phyloP scores from a whole-genome alignment of 768 basidiomycete genomes.

The Lactarius quietus region DNA sequence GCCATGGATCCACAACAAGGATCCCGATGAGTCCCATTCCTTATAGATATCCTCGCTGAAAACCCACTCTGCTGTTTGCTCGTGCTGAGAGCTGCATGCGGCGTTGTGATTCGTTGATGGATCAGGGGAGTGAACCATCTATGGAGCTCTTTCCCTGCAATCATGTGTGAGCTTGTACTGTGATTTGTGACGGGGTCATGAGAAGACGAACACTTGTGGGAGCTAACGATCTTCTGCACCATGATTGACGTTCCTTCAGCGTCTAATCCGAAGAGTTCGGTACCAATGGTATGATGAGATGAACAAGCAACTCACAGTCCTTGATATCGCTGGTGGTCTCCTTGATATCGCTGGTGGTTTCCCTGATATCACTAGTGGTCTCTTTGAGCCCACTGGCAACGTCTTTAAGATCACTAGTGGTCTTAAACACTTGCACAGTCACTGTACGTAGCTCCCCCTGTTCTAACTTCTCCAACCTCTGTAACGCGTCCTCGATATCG shows the following conservation, averaged over 20 bases:
- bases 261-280: too few species aligned
- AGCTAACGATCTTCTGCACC: background rate
- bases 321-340: too few species aligned
- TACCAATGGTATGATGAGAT: rapidly evolving
- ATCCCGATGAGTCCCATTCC: background rate
- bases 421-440: background rate
- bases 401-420: background rate
- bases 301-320: background rate
- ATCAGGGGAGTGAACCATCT: background rate
- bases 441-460: background rate
- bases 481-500: background rate
- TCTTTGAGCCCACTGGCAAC: too few species aligned
- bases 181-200: background rate
- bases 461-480: background rate
- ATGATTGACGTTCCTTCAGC: too few species aligned
- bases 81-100: background rate
- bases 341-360: too few species aligned
- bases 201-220: background rate
- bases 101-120: background rate
- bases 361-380: too few species aligned
- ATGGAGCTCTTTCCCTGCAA: background rate
- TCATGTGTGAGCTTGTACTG: background rate
- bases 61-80: background rate
- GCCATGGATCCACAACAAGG: background rate
- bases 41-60: background rate